Evolutionary conservation across 192 early-diverging fungal species (phyloP), one percentile per base, ranked within the genome.

Genomic region (Backusella parvicylindrica): DNA sequence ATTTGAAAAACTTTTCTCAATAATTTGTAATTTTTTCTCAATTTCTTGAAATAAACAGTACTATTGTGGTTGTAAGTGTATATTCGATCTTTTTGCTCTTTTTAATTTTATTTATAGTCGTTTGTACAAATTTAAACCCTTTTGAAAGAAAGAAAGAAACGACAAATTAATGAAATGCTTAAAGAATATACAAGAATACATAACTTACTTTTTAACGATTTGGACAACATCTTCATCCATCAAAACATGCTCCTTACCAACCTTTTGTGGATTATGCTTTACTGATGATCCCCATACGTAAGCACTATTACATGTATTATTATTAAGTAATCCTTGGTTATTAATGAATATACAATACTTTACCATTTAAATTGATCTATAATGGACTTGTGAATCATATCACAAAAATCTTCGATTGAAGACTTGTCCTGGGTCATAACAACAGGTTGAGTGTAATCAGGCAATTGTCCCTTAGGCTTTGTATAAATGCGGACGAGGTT

Each of bases 191-290:
- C n/a, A 23, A 38, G 8, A 68, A n/a, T 26, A 13, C 8, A 21
- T 18, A 68, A 78, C 77, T 78, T 73, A 78, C 77, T 78, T 78
- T 43, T 94, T 94, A 33, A 91, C 91, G 78, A 94, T 90, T 73
- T 97, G 96, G 26, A 99, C 98, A 2, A 99, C 98, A 86, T 99
- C 98, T 82, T 99, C 98, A 77, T 99, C 98, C 21, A 84, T 78
- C 69, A 99, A 82, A 18, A 91, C 75, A 76, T 99, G 98, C 66
- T 95, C 95, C 75, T 91, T 94, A 64, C 98, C 97, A 67, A 99
- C 98, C 84, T 97, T 99, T 88, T 99, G 98, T 67, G 96, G 96
- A 71, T 96, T 94, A 83, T 97, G 94, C 86, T 99, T 99, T 64
- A 95, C 96, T 11, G 94, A 95, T 37, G 86, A 84, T 68, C 98